A percentile compares a stretch with the other conserved stretches of the same genome.
Conservation (phyloP, 2,329 filamentous ascomycete genomes). For the Colletotrichum camelliae region DNA sequence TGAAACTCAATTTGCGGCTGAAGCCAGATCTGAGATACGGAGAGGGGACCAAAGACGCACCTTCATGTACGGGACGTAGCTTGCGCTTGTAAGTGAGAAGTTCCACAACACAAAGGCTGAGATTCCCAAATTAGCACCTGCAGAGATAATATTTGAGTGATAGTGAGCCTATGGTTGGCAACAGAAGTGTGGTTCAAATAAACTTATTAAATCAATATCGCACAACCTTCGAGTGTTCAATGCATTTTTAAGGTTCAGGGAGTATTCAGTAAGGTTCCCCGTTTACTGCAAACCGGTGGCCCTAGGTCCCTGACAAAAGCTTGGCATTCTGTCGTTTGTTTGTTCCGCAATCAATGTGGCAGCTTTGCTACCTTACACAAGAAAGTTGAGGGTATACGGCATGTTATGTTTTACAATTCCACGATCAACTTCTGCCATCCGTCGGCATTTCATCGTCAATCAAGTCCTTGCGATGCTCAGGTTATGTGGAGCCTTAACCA, state of each 20-base stretch:
- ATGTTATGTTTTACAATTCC: not conserved
- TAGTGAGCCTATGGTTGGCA: rapidly evolving
- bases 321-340: not conserved
- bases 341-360: not conserved
- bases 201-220: not conserved
- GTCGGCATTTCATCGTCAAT: not conserved
- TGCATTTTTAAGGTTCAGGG: not conserved
- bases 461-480: not conserved
- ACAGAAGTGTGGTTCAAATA: not conserved
- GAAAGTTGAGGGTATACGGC: not conserved
- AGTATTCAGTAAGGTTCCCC: not conserved
- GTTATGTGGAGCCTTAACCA: not conserved
- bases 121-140: not conserved
- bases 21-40: not conserved
- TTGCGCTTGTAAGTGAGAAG: not conserved
- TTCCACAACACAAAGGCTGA: not conserved
- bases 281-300: not conserved
- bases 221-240: not conserved
- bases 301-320: not conserved
- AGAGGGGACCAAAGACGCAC: conserved; percentile 10
- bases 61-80: conserved; percentile 3
- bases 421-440: not conserved
- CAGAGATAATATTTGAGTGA: not conserved
- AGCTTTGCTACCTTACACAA: not conserved
- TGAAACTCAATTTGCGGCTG: conserved; percentile 5